Evolutionary conservation across 1,139 yeast species (phyloP).

Genomic region (Arxiozyma slooffiae): DNA sequence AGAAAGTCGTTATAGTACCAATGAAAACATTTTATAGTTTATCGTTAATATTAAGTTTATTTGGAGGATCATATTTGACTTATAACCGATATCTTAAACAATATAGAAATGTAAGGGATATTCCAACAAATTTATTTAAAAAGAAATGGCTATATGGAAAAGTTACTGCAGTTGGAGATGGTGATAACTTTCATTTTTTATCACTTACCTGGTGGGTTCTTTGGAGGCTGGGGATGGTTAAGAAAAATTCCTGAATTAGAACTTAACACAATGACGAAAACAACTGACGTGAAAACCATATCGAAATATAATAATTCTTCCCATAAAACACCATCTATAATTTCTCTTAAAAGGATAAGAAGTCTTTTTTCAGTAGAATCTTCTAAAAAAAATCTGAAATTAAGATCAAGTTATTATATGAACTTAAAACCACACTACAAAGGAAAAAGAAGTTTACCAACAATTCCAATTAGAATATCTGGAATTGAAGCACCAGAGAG

Average conservation of each 20-base stretch:
- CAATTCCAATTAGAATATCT: conserved; percentile 58
- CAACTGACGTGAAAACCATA: not conserved
- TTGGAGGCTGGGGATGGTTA: conserved; percentile 93
- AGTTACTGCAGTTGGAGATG: conserved; percentile 92
- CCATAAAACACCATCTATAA: not conserved
- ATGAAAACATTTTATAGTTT: not conserved
- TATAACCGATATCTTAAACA: conserved; percentile 34
- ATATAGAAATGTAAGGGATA: conserved; percentile 34
- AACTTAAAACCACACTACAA: conserved; percentile 34
- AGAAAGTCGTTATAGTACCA: not conserved
- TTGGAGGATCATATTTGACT: conserved; percentile 28
- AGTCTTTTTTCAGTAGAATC: not conserved
- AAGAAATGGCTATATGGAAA: conserved; percentile 53
- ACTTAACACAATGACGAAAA: conserved; percentile 4
- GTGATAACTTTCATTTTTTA: conserved; percentile 86
- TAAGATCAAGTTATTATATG: conserved; percentile 28
- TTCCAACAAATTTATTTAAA: conserved; percentile 35
- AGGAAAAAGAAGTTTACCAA: conserved; percentile 42
- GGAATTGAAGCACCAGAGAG: conserved; percentile 99
- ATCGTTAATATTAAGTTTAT: not conserved
- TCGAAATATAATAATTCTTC: not conserved
- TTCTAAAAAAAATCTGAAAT: not conserved
- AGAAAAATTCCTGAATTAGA: conserved; percentile 39
- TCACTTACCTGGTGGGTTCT: conserved; percentile 86
- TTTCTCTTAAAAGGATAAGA: not conserved